phyloP scores from a whole-genome alignment of 805 yeast species.

The Candida golubevii region DNA sequence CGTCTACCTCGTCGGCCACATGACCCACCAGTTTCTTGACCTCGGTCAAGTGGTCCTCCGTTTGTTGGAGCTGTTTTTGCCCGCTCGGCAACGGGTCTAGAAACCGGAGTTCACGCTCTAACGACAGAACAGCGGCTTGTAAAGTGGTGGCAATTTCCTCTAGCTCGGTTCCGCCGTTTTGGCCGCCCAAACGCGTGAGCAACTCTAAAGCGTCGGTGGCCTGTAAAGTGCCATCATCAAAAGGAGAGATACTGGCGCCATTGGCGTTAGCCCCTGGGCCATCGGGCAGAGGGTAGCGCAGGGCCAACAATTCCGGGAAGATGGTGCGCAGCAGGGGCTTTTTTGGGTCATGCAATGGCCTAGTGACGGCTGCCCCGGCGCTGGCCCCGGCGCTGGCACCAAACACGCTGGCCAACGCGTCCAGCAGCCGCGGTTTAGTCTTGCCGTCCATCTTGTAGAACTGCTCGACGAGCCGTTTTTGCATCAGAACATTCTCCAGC shows the following conservation, averaged over 20 bases:
- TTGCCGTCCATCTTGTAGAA: slow-evolving; percentile 29
- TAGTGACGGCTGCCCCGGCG: not conserved
- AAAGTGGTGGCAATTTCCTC: slow-evolving; percentile 4
- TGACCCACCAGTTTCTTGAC: slow-evolving; percentile 19
- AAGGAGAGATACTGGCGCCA: not conserved
- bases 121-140: not conserved
- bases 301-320: not conserved
- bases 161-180: slow-evolving; percentile 3
- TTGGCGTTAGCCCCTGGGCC: not conserved
- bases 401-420: not conserved
- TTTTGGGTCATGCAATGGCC: not conserved
- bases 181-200: slow-evolving; percentile 2
- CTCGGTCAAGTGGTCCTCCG: slow-evolving; percentile 17
- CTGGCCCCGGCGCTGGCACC: too few species aligned
- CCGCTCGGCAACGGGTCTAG: slow-evolving; percentile 3
- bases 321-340: not conserved
- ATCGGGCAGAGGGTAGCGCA: not conserved
- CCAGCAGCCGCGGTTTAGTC: not conserved
- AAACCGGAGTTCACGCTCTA: slow-evolving; percentile 2
- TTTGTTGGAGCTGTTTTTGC: slow-evolving; percentile 13
- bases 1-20: slow-evolving; percentile 18
- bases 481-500: slow-evolving; percentile 14
- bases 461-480: slow-evolving; percentile 38
- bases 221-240: slow-evolving; percentile 4
- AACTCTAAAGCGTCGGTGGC: not conserved